A percentile compares a stretch with the other conserved stretches of the same genome.
Conservation (phyloP, 495 filamentous ascomycete genomes). For the Aspergillus nidulans region DNA sequence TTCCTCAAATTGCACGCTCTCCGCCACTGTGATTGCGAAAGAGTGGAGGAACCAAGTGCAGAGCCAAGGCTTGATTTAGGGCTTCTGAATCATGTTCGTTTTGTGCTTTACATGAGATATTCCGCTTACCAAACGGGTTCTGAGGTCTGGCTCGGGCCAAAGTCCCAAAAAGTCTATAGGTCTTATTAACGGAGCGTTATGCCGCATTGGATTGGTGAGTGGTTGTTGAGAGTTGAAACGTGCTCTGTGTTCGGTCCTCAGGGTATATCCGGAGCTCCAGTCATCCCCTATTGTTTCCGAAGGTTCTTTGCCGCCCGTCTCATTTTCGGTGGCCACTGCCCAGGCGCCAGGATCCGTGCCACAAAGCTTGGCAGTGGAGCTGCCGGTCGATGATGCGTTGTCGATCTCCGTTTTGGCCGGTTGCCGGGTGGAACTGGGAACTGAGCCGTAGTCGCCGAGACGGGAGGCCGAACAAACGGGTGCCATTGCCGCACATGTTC, state of each 20-base stretch:
- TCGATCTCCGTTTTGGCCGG: constrained; percentile 37
- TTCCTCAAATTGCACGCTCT: background rate
- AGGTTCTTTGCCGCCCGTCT: background rate
- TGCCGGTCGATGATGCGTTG: constrained; percentile 24
- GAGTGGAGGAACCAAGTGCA: background rate
- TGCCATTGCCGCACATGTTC: constrained; percentile 18
- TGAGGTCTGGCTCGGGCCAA: background rate
- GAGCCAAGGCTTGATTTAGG: constrained; percentile 3
- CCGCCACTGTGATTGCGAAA: background rate
- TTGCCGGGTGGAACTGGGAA: background rate
- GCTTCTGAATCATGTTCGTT: background rate
- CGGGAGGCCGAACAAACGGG: background rate
- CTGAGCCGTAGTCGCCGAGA: background rate
- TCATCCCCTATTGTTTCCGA: background rate
- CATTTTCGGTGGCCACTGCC: background rate
- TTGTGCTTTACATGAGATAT: background rate
- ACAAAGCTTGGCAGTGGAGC: constrained; percentile 37
- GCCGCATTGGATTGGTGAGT: background rate
- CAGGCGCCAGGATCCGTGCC: constrained; percentile 2
- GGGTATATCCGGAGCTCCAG: background rate
- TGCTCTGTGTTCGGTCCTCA: background rate
- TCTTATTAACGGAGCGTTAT: too few species aligned
- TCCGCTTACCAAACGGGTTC: background rate
- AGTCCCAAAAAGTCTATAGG: too few species aligned
- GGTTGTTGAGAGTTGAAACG: background rate